phyloP scores from a whole-genome alignment of 2,329 filamentous ascomycete genomes.

The Cladosporium sp. region DNA sequence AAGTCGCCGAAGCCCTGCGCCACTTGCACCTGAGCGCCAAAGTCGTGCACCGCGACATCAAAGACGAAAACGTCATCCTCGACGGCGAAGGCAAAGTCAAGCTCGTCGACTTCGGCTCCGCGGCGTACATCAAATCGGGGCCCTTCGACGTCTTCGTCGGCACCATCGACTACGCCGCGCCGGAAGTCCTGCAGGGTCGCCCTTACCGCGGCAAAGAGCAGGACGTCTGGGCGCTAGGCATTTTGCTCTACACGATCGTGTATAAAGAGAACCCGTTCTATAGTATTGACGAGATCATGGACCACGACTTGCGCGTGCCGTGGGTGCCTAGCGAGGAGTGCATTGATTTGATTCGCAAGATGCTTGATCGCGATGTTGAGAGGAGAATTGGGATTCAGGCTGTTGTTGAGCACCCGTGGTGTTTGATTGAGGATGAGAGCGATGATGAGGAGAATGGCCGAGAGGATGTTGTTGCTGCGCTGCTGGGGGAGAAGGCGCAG shows the following conservation, averaged over 20 bases:
- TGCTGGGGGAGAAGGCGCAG: neutral
- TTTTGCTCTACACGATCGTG: constrained; percentile 95
- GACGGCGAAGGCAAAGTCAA: constrained; percentile 96
- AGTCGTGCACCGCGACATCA: constrained; percentile 97
- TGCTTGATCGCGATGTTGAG: constrained; percentile 89
- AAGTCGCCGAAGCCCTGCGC: constrained; percentile 85
- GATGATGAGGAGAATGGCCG: constrained; percentile 21
- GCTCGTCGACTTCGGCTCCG: constrained; percentile 96
- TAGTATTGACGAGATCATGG: constrained; percentile 98
- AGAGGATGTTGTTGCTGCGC: neutral
- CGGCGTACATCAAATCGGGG: constrained; percentile 96
- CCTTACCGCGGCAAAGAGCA: constrained; percentile 95
- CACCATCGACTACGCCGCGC: constrained; percentile 97
- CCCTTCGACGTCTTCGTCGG: constrained; percentile 99
- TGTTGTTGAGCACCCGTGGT: constrained; percentile 90
- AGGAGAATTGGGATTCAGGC: constrained; percentile 81
- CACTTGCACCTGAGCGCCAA: constrained; percentile 88
- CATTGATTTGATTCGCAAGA: constrained; percentile 84
- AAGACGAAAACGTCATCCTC: constrained; percentile 95
- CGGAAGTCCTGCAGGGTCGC: constrained; percentile 91
- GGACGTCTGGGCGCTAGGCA: constrained; percentile 96
- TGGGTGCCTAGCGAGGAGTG: constrained; percentile 87
- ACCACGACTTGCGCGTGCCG: constrained; percentile 88
- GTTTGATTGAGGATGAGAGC: constrained; percentile 34
- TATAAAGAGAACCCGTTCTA: constrained; percentile 99